Conservation (phyloP, 148 eudicot genomes). For the Chenopodium formosanum region DNA sequence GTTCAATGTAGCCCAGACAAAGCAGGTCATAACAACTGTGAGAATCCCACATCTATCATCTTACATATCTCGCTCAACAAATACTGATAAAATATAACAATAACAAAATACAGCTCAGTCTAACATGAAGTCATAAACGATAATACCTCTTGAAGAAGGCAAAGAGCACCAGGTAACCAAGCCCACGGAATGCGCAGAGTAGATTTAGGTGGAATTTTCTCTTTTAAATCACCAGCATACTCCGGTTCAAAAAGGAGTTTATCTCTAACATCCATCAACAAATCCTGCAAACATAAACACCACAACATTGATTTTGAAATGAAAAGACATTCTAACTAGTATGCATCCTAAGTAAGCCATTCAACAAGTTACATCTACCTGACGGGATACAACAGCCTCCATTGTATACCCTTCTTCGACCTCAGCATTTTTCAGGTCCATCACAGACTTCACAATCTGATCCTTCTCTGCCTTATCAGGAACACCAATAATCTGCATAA, state of each 20-base stretch:
- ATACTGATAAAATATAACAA: not conserved
- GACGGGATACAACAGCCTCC: conserved; percentile 80
- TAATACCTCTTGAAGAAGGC: conserved; percentile 97
- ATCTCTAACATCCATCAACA: conserved; percentile 91
- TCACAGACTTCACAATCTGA: conserved; percentile 89
- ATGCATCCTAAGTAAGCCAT: conserved; percentile 1
- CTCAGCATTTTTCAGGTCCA: conserved; percentile 79
- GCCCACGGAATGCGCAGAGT: conserved; percentile 86
- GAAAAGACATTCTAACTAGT: not conserved
- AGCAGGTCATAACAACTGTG: not conserved
- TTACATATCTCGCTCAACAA: not conserved
- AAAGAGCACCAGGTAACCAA: conserved; percentile 95
- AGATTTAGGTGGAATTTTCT: conserved; percentile 77
- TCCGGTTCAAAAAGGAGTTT: conserved; percentile 97
- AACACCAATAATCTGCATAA: conserved; percentile 82
- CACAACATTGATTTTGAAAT: conserved; percentile 9
- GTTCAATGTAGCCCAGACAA: not conserved
- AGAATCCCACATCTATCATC: not conserved
- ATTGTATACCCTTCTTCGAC: conserved; percentile 85
- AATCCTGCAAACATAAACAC: conserved; percentile 50
- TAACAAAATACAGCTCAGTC: not conserved
- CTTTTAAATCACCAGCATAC: conserved; percentile 91
- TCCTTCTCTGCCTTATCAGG: conserved; percentile 87
- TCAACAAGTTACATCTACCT: conserved; percentile 42
- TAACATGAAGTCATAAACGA: not conserved